These are phyloP conservation scores for Martiniozyma abietophila DNA, from an alignment of 805 yeast genomes.

Conservation along the genomic window DNA sequence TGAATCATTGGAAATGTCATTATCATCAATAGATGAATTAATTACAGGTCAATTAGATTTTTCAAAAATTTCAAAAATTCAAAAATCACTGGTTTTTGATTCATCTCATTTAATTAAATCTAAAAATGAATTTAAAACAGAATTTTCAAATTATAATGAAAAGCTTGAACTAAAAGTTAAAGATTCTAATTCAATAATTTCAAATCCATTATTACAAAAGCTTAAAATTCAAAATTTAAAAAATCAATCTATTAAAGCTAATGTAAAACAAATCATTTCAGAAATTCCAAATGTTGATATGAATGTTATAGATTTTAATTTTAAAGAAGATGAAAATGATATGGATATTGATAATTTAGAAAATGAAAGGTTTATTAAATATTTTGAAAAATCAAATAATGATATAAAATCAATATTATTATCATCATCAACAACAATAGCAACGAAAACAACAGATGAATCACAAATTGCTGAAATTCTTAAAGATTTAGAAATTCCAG, in stretches of 20 bases:
- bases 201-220: conserved; percentile 9
- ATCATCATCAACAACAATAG: no score
- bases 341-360: conserved; percentile 7
- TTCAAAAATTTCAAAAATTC: no score
- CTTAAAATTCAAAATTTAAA: conserved; percentile 13
- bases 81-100: conserved; percentile 15
- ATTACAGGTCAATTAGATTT: no score
- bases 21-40: no score
- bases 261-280: conserved; percentile 12
- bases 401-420: conserved; percentile 3
- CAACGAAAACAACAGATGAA: no score
- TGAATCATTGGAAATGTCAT: no score
- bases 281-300: conserved; percentile 18
- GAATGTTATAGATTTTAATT: conserved; percentile 4
- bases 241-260: conserved; percentile 12
- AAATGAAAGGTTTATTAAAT: conserved; percentile 1
- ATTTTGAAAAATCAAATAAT: conserved; percentile 1
- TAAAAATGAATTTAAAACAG: conserved; percentile 17
- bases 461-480: conserved; percentile 5
- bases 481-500: conserved; percentile 10
- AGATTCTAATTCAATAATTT: conserved; percentile 4
- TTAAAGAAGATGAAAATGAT: conserved; percentile 7
- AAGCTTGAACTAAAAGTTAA: conserved; percentile 10
- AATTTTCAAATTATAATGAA: conserved; percentile 12
- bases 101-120: conserved; percentile 12